Conservation (phyloP, 768 basidiomycete genomes). For the Panellus pusillus region DNA sequence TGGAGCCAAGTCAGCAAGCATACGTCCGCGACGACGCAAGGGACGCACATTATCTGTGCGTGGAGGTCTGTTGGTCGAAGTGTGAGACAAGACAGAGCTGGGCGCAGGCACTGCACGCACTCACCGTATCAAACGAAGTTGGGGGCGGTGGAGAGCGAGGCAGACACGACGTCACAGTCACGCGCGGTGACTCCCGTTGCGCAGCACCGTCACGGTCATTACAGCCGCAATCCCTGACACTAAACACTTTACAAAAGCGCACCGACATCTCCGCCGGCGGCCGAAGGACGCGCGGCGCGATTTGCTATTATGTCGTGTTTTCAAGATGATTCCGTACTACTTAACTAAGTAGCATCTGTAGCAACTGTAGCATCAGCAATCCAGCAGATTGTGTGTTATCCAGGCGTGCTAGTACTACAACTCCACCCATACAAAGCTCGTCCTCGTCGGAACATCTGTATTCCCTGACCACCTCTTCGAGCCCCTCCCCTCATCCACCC, state of each 20-base stretch:
- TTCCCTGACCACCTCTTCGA: constrained; percentile 56
- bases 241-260: too few relatives aligned
- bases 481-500: constrained; percentile 52
- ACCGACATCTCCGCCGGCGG: too few relatives aligned
- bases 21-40: constrained; percentile 10
- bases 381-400: too few relatives aligned
- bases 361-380: too few relatives aligned
- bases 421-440: constrained; percentile 49
- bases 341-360: too few relatives aligned
- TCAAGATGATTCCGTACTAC: too few relatives aligned
- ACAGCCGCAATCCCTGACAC: too few relatives aligned
- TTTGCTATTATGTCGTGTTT: too few relatives aligned
- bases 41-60: constrained; percentile 40
- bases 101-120: constrained; percentile 5
- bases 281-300: too few relatives aligned
- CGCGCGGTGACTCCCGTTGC: neutral
- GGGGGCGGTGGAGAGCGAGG: constrained; percentile 15
- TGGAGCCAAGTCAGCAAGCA: constrained; percentile 31
- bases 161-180: constrained; percentile 7
- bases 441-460: constrained; percentile 48
- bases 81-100: neutral
- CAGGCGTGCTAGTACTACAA: too few relatives aligned
- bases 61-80: constrained; percentile 28
- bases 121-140: constrained; percentile 44
- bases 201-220: too few relatives aligned